Evolutionary conservation across 768 basidiomycete species (phyloP).

Genomic region (Russula compacta): DNA sequence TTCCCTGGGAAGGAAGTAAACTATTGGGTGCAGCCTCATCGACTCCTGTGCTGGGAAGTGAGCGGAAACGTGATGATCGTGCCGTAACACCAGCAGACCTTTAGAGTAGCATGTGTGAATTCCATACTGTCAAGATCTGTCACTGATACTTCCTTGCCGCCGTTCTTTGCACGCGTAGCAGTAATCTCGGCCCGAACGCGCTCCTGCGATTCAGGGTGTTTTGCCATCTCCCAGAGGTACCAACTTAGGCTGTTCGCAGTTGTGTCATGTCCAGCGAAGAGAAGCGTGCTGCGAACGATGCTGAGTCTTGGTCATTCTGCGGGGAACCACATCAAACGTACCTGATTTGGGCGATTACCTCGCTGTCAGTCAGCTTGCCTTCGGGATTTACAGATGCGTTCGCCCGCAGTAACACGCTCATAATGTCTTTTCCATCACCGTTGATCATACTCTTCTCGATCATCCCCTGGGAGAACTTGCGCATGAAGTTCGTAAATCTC

Average conservation of each 20-base stretch:
- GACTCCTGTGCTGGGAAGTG: not conserved
- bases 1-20: not conserved
- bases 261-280: not conserved
- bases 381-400: too few species aligned
- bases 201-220: not conserved
- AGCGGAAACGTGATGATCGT: too few species aligned
- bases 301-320: not conserved
- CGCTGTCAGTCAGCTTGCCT: too few species aligned
- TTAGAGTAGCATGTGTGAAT: too few species aligned
- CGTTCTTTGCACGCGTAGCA: not conserved
- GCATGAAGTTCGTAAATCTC: not conserved
- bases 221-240: not conserved
- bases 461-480: not conserved
- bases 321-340: too few species aligned
- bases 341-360: too few species aligned
- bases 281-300: not conserved
- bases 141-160: not conserved
- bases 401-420: too few species aligned
- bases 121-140: not conserved
- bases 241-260: not conserved
- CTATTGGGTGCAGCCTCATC: constrained; percentile 15
- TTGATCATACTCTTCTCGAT: not conserved
- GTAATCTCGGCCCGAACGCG: constrained; percentile 14
- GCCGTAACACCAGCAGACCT: too few species aligned
- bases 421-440: too few species aligned